These are phyloP conservation scores for Salicornia ramosissima DNA, from an alignment of 148 eudicot genomes.

Conservation along the genomic window DNA sequence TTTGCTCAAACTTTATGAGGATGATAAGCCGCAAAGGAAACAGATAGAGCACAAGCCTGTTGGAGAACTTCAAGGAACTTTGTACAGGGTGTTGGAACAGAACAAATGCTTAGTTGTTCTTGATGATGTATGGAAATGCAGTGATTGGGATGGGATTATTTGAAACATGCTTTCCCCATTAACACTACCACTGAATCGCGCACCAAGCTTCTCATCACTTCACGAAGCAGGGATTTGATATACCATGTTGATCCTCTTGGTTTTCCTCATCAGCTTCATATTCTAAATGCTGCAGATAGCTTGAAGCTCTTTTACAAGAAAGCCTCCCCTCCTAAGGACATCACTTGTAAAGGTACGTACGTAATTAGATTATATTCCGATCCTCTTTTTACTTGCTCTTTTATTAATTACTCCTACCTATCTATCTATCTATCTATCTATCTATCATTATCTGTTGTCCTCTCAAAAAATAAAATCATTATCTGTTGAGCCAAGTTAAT, in stretches of 20 bases:
- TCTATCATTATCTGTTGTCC: too few relatives aligned
- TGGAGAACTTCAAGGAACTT: too few relatives aligned
- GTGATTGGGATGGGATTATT: background rate
- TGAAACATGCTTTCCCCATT: slow-evolving; percentile 1
- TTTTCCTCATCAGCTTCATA: background rate
- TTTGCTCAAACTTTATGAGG: background rate
- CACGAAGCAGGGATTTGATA: background rate
- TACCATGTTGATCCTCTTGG: background rate
- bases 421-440: too few relatives aligned
- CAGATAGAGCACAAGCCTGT: too few relatives aligned
- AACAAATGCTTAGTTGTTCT: slow-evolving; percentile 8
- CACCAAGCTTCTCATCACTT: slow-evolving; percentile 6
- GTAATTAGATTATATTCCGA: too few relatives aligned
- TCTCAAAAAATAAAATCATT: too few relatives aligned
- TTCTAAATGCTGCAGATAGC: background rate
- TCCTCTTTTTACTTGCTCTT: too few relatives aligned
- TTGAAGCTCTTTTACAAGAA: background rate
- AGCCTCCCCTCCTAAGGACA: background rate
- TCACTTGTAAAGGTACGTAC: too few relatives aligned
- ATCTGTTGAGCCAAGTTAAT: too few relatives aligned
- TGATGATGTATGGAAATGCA: slow-evolving; percentile 1
- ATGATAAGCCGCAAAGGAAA: background rate
- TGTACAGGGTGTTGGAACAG: background rate
- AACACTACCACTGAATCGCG: background rate
- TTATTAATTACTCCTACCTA: too few relatives aligned